Conservation (phyloP, 2,329 filamentous ascomycete species). For the Tolypocladium inflatum region DNA sequence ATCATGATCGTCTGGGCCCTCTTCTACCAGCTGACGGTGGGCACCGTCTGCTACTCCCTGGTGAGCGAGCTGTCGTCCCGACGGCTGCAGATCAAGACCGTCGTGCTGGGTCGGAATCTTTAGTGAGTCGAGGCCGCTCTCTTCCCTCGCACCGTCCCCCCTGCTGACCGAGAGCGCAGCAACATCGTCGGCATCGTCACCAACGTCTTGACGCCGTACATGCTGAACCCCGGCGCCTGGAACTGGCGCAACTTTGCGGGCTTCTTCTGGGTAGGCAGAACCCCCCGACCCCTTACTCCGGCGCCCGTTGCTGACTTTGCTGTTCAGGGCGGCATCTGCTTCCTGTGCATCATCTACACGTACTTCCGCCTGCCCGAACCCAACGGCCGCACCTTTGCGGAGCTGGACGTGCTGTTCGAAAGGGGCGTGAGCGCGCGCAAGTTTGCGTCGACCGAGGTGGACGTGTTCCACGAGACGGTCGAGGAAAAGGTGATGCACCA, state of each 20-base stretch:
- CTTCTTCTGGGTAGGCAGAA: constrained; percentile 63
- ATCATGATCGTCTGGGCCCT: constrained; percentile 81
- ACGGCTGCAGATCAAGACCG: constrained; percentile 81
- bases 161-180: constrained; percentile 22
- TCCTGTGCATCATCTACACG: constrained; percentile 71
- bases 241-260: constrained; percentile 81
- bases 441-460: constrained; percentile 51
- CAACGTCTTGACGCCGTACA: constrained; percentile 78
- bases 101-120: constrained; percentile 73
- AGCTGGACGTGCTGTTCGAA: constrained; percentile 80
- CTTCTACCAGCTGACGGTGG: constrained; percentile 78
- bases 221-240: constrained; percentile 83
- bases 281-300: constrained; percentile 2
- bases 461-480: constrained; percentile 45
- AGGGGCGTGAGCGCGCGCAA: constrained; percentile 60
- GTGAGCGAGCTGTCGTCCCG: constrained; percentile 78
- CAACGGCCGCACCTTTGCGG: constrained; percentile 70
- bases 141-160: no score
- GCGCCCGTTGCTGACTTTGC: not conserved
- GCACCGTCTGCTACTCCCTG: constrained; percentile 82
- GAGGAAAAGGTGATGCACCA: constrained; percentile 36
- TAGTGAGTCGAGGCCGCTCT: constrained; percentile 37
- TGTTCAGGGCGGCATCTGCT: constrained; percentile 60
- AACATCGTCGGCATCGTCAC: constrained; percentile 77
- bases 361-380: constrained; percentile 56